Evolutionary conservation across 306 rosid species (phyloP).

Genomic region (Trichosanthes cucumerina): DNA sequence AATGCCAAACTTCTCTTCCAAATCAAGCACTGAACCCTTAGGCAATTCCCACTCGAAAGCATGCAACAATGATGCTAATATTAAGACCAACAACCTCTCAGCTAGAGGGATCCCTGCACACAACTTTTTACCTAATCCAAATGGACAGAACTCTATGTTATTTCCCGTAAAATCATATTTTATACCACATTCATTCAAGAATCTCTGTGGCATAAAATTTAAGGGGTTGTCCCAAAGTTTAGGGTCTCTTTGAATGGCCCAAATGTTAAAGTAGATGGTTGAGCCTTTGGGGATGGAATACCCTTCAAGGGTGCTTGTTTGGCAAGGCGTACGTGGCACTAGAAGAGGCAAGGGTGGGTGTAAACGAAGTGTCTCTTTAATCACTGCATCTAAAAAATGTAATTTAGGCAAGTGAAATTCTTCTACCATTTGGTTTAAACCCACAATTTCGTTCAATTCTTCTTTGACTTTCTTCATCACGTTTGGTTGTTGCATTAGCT

Average conservation of each 20-base stretch:
- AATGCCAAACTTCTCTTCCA: constrained; percentile 1
- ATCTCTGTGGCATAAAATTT: constrained; percentile 19
- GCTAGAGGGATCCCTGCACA: constrained; percentile 21
- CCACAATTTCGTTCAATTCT: constrained; percentile 16
- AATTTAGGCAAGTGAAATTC: constrained; percentile 21
- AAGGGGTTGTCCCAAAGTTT: constrained; percentile 15
- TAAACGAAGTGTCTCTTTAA: constrained; percentile 22
- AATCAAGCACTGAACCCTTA: not conserved
- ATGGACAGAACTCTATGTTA: constrained; percentile 16
- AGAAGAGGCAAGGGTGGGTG: constrained; percentile 19
- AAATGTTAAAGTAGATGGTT: constrained; percentile 4
- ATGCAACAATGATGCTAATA: not conserved
- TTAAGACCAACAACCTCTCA: constrained; percentile 7
- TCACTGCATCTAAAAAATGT: constrained; percentile 4
- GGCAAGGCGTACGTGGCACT: constrained; percentile 7
- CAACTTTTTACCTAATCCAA: constrained; percentile 26
- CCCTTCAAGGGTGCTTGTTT: constrained; percentile 17
- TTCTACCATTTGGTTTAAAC: constrained; percentile 20
- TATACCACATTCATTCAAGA: not conserved
- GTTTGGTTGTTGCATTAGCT: constrained; percentile 13
- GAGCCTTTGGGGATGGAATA: constrained; percentile 11
- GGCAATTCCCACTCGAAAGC: constrained; percentile 2
- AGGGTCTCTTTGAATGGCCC: constrained; percentile 28
- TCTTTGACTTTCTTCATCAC: constrained; percentile 8
- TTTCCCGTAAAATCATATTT: constrained; percentile 14